Evolutionary conservation across 768 basidiomycete species (phyloP).

Genomic region (Suillus clintonianus): DNA sequence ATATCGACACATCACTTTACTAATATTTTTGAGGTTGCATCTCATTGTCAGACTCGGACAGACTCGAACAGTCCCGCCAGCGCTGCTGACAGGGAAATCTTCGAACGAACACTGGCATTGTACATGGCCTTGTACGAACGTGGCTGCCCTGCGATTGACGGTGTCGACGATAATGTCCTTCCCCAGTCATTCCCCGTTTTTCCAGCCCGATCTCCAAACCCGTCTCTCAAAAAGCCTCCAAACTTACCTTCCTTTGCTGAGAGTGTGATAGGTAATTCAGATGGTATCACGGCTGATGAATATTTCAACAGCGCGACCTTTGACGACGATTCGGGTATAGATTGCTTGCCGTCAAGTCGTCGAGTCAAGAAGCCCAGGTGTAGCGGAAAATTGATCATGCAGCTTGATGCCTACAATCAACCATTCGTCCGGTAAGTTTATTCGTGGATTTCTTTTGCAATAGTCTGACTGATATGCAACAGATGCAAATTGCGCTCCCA

Average conservation of each 20-base stretch:
- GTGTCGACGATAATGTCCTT: not conserved
- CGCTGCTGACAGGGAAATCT: not conserved
- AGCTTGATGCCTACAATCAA: not conserved
- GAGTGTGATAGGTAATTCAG: not conserved
- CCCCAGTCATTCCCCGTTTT: too few species aligned
- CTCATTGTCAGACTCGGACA: not conserved
- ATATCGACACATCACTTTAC: not conserved
- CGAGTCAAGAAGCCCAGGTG: not conserved
- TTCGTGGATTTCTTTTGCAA: not conserved
- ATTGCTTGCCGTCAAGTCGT: not conserved
- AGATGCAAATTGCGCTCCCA: not conserved
- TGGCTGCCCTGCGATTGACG: not conserved
- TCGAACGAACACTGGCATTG: not conserved
- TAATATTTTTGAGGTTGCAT: not conserved
- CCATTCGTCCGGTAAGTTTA: not conserved
- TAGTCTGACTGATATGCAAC: not conserved
- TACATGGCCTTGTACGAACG: not conserved
- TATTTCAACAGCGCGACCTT: not conserved
- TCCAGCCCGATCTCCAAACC: too few species aligned
- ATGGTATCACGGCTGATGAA: not conserved
- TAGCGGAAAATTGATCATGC: not conserved
- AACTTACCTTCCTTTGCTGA: too few species aligned
- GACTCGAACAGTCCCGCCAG: not conserved
- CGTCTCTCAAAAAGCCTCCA: too few species aligned
- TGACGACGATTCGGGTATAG: not conserved